phyloP scores from a whole-genome alignment of 1,284 basidiomycete genomes.

The Puccinia sorghi region DNA sequence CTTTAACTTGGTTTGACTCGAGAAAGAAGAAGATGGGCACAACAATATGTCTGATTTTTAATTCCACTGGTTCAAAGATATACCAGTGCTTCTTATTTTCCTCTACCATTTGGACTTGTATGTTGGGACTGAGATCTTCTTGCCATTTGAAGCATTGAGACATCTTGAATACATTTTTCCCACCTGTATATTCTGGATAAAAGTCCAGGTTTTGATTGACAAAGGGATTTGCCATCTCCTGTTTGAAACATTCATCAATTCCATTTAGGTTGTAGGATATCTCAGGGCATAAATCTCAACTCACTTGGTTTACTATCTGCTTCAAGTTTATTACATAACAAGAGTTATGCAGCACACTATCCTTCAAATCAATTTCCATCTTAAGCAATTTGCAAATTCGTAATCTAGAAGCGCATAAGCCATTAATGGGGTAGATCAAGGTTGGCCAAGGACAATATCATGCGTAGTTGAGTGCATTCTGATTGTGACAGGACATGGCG shows the following conservation, averaged over 20 bases:
- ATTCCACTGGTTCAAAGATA: background rate
- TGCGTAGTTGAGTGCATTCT: background rate
- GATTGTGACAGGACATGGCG: background rate
- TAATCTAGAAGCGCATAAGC: background rate
- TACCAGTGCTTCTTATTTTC: background rate
- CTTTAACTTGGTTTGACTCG: background rate
- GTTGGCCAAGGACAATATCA: background rate
- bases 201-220: background rate
- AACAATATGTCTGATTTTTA: too few relatives aligned
- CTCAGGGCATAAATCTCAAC: background rate
- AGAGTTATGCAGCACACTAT: background rate
- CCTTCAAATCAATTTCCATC: background rate
- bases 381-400: background rate
- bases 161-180: background rate
- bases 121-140: background rate
- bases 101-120: background rate
- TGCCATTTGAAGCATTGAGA: background rate
- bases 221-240: background rate
- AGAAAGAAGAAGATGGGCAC: too few relatives aligned
- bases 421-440: background rate
- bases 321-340: background rate
- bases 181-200: background rate
- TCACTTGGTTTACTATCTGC: background rate
- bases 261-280: too few relatives aligned
- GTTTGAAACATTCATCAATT: too few relatives aligned